Base-by-base conservation (phyloP, 78 protist genomes). In the Planoprotostelium fungivorum region DNA sequence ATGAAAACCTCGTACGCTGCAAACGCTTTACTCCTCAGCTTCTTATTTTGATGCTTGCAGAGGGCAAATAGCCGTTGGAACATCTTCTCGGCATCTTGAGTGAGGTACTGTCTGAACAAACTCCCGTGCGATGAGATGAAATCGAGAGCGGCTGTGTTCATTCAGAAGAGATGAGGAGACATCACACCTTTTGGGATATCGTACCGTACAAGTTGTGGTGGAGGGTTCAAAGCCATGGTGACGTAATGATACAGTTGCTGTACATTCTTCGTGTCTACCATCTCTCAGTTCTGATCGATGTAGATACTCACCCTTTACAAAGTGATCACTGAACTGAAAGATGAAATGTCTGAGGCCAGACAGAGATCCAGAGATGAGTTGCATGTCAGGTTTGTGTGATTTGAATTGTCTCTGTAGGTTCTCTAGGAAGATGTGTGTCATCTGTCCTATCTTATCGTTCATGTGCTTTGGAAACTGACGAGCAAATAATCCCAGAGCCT, bases 1-100 rank as follows among this genome's bases (percentile, higher is more conserved):
- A 96, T 31, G 86, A 96, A 83, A 5, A 93, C 35, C 29, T 92
- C 96, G 16, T 91, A 85, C 0, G 94, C 91, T 1, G 90, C 84
- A 63, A 93, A 92, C 10, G 96, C 96, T 0, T 88, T 31, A 83
- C 89, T 94, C n/a, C 88, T 63, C 73, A 87, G 88, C 86, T 88
- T 38, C 63, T 38, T 92, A 63, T 96, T 95, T 16, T 0, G 10
- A 84, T 96, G 96, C 36, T 89, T 63, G 73, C 95, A 91, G 91
- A 93, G 89, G 25, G 86, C 29, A n/a, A 84, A 86, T 23, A 96
- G 31, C 1, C 91, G 63, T 0, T 9, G 34, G 34, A 84, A 87
- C 83, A 93, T 37, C 38, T 38, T 87, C 34, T 88, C 90, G 23
- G 87, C 83, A 35, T 94, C 96, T 29, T 84, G 95, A 9, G 95